Conservation (phyloP, 2,329 filamentous ascomycete species). For the Phaeosphaeria sp. region DNA sequence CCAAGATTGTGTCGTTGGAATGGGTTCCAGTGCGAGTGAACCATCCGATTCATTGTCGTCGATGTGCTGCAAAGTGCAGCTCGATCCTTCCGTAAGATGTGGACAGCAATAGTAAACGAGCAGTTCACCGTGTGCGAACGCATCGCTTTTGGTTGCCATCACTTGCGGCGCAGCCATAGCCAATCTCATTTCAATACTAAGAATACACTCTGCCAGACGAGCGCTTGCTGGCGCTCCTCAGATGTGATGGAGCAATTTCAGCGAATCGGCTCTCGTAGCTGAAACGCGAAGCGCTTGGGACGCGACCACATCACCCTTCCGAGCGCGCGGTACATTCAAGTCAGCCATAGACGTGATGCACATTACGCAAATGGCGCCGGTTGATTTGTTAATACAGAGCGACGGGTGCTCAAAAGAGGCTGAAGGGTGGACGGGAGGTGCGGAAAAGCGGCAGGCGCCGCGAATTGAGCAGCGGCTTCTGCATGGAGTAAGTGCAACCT, state of each 20-base stretch:
- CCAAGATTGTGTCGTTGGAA: slow-evolving; percentile 14
- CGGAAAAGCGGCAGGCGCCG: neutral
- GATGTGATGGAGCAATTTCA: slow-evolving; percentile 8
- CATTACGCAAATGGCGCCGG: neutral
- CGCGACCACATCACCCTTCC: slow-evolving; percentile 6
- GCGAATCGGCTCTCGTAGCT: slow-evolving; percentile 31
- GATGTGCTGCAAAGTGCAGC: slow-evolving; percentile 11
- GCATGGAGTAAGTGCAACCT: neutral
- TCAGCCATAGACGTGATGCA: slow-evolving; percentile 1
- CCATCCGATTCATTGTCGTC: slow-evolving; percentile 18
- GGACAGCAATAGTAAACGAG: slow-evolving; percentile 15
- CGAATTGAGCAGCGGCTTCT: neutral
- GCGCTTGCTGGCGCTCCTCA: slow-evolving; percentile 26
- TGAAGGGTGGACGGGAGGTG: neutral
- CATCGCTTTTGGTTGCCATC: slow-evolving; percentile 26
- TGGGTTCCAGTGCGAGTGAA: slow-evolving; percentile 17
- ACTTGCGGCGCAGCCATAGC: slow-evolving; percentile 32
- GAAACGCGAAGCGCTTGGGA: slow-evolving; percentile 33
- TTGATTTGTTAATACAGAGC: neutral
- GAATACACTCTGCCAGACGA: slow-evolving; percentile 15
- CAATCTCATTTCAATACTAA: slow-evolving; percentile 20
- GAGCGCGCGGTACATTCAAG: neutral
- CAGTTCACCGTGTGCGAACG: slow-evolving; percentile 33
- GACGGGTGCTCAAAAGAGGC: neutral
- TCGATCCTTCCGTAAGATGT: slow-evolving; percentile 6